Conservation (phyloP, 441 rosid genomes). For the Iberis amara region DNA sequence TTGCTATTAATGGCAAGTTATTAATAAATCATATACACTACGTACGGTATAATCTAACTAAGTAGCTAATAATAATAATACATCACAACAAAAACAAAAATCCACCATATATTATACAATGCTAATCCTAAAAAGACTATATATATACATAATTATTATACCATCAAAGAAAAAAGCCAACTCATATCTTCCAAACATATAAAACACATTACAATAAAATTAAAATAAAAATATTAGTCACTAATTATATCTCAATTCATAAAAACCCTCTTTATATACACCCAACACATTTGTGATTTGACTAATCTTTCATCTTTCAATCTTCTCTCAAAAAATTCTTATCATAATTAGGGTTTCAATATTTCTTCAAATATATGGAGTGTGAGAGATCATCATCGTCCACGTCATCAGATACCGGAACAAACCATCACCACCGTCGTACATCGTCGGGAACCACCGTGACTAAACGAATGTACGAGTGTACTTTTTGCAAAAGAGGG, state of each 20-base stretch:
- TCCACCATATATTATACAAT: slow-evolving; percentile 15
- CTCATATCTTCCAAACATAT: slow-evolving; percentile 28
- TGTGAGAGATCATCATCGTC: slow-evolving; percentile 31
- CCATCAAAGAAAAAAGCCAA: slow-evolving; percentile 25
- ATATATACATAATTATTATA: slow-evolving; percentile 14
- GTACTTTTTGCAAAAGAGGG: slow-evolving; percentile 60
- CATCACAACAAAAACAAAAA: background rate
- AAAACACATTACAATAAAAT: slow-evolving; percentile 15
- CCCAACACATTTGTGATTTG: slow-evolving; percentile 13
- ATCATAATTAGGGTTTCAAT: slow-evolving; percentile 17
- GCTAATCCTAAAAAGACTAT: background rate
- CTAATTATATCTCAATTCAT: slow-evolving; percentile 2
- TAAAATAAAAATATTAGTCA: background rate
- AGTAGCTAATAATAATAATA: background rate
- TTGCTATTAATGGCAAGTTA: slow-evolving; percentile 22
- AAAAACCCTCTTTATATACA: slow-evolving; percentile 22
- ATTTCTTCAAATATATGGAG: slow-evolving; percentile 25
- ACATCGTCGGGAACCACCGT: slow-evolving; percentile 23
- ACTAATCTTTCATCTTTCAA: slow-evolving; percentile 5
- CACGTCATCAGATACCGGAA: slow-evolving; percentile 31
- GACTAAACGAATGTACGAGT: slow-evolving; percentile 39
- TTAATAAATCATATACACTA: slow-evolving; percentile 4
- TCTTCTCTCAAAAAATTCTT: slow-evolving; percentile 13
- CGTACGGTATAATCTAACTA: background rate
- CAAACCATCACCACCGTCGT: slow-evolving; percentile 1